These are phyloP conservation scores for Phyllachora maydis DNA, from an alignment of 2,329 filamentous ascomycete species.

Conservation along the genomic window DNA sequence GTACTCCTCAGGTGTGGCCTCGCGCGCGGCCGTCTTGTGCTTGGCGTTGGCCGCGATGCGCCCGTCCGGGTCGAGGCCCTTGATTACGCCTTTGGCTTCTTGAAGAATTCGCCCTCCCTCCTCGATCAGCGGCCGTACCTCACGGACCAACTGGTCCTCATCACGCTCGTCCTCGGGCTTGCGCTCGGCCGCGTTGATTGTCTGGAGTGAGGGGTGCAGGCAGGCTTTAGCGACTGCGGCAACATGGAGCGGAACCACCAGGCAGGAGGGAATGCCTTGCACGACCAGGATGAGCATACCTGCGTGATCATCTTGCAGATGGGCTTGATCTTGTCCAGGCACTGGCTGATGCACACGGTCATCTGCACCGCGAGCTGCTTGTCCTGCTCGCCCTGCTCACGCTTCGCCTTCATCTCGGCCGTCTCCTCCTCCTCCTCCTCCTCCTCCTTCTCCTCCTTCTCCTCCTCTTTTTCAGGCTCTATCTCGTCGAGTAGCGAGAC, in stretches of 20 bases:
- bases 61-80: constrained; percentile 75
- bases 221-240: too few relatives aligned
- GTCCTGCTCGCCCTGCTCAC: constrained; percentile 41
- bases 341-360: constrained; percentile 49
- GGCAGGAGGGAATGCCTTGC: background rate
- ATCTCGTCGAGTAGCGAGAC: constrained; percentile 44
- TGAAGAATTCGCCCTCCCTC: constrained; percentile 64
- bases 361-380: constrained; percentile 62
- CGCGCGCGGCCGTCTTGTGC: constrained; percentile 51
- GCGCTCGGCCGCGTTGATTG: constrained; percentile 61
- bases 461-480: constrained; percentile 21
- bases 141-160: constrained; percentile 70
- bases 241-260: background rate
- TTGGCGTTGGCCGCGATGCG: constrained; percentile 72
- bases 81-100: constrained; percentile 72
- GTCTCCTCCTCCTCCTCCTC: too few relatives aligned
- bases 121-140: constrained; percentile 76
- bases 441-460: constrained; percentile 34
- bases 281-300: too few relatives aligned
- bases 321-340: constrained; percentile 65
- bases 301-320: constrained; percentile 75
- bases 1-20: constrained; percentile 68
- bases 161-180: constrained; percentile 75
- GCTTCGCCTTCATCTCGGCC: constrained; percentile 30
- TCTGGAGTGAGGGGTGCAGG: too few relatives aligned